Percentiles rank a stretch among this genome's conserved stretches.
phyloP scores from a whole-genome alignment of 2,329 filamentous ascomycete genomes.

The Aspergillus nomiae region DNA sequence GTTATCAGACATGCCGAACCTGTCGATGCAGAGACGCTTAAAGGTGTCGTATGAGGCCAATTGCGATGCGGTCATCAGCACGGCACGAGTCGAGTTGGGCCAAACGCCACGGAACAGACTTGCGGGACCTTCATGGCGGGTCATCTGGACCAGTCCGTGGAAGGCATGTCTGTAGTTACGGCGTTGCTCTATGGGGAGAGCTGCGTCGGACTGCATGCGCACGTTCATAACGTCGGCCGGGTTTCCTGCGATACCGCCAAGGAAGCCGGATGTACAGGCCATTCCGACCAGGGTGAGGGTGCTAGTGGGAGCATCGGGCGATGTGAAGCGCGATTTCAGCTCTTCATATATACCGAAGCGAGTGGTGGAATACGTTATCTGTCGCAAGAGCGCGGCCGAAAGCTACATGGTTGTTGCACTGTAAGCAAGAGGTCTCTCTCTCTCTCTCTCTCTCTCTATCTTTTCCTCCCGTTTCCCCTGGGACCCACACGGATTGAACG shows the following conservation, averaged over 20 bases:
- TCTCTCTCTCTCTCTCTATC: neutral
- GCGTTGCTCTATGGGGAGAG: slow-evolving; percentile 70
- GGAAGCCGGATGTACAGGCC: slow-evolving; percentile 78
- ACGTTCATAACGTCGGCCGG: slow-evolving; percentile 96
- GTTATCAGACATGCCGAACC: slow-evolving; percentile 56
- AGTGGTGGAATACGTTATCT: slow-evolving; percentile 93
- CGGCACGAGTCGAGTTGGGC: slow-evolving; percentile 63
- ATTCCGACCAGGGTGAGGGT: slow-evolving; percentile 79
- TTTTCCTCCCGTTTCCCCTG: slow-evolving; percentile 6
- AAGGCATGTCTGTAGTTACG: slow-evolving; percentile 89
- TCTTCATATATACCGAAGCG: slow-evolving; percentile 97
- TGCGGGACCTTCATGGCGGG: slow-evolving; percentile 74
- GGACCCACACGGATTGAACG: slow-evolving; percentile 25
- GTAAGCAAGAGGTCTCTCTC: slow-evolving; percentile 2
- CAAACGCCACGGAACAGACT: slow-evolving; percentile 77
- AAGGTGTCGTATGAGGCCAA: slow-evolving; percentile 66
- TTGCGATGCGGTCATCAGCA: slow-evolving; percentile 68
- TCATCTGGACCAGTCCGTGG: slow-evolving; percentile 83
- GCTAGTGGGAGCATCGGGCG: slow-evolving; percentile 58
- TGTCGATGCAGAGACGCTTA: slow-evolving; percentile 58
- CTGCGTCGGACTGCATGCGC: slow-evolving; percentile 92
- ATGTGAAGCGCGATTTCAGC: slow-evolving; percentile 71
- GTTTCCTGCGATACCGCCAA: slow-evolving; percentile 89
- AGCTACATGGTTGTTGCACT: slow-evolving; percentile 48
- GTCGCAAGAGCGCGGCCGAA: slow-evolving; percentile 87